Conservation (phyloP, 129 eudicot species). For the Ambrosia trifida region DNA sequence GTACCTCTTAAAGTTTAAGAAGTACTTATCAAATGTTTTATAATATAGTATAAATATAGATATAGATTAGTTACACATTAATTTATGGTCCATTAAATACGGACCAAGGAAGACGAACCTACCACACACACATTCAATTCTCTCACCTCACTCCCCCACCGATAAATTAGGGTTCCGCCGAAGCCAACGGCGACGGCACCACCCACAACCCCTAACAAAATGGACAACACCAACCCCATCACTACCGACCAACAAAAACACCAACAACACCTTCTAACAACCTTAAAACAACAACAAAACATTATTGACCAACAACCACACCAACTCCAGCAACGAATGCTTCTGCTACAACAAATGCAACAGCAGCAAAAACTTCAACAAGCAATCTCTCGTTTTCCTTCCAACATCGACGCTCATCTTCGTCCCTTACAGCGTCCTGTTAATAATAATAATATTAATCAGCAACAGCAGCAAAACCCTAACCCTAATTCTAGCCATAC, state of each 20-base stretch:
- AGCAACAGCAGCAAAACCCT: conserved; percentile 25
- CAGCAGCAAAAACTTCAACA: conserved; percentile 50
- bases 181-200: not conserved
- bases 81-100: not conserved
- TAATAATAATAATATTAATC: not conserved
- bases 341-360: conserved; percentile 30
- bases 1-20: too few relatives aligned
- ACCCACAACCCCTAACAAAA: not conserved
- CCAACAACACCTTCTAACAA: conserved; percentile 42
- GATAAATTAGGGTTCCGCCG: not conserved
- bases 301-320: not conserved
- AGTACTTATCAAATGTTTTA: too few relatives aligned
- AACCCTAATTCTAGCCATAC: conserved; percentile 30
- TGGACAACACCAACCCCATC: not conserved
- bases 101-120: not conserved
- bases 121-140: too few relatives aligned
- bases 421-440: conserved; percentile 45
- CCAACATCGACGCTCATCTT: conserved; percentile 78
- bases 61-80: too few relatives aligned
- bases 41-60: too few relatives aligned
- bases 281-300: conserved; percentile 38
- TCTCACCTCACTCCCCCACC: not conserved
- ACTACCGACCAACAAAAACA: conserved; percentile 17
- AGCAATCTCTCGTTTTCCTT: conserved; percentile 81
- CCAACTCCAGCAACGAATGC: conserved; percentile 19